Evolutionary conservation across 164 flowering plant species (phyloP).

Genomic region (Buxus sempervirens): DNA sequence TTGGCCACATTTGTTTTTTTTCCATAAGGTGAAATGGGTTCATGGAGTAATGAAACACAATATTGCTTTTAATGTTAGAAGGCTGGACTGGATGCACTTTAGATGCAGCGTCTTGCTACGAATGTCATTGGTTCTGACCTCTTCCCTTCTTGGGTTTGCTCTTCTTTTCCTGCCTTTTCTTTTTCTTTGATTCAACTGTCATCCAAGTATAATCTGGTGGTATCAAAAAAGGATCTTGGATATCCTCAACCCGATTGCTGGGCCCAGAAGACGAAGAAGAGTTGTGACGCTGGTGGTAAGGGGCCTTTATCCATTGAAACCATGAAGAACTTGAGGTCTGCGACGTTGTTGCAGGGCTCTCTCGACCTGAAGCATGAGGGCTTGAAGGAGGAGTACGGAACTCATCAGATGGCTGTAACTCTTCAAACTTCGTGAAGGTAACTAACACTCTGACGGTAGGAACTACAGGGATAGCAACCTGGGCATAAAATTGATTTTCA

Average conservation of each 20-base stretch:
- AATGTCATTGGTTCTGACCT: constrained; percentile 30
- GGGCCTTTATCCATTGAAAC: constrained; percentile 87
- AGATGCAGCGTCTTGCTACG: too few relatives aligned
- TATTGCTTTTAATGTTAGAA: background rate
- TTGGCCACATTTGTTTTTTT: background rate
- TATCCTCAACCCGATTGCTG: constrained; percentile 58
- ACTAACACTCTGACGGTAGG: constrained; percentile 91
- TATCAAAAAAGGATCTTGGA: constrained; percentile 75
- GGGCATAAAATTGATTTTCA: constrained; percentile 15
- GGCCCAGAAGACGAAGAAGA: constrained; percentile 41
- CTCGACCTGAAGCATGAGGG: constrained; percentile 43
- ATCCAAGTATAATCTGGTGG: constrained; percentile 83
- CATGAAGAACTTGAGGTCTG: constrained; percentile 64
- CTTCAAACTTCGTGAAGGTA: constrained; percentile 92
- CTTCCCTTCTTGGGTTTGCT: constrained; percentile 63
- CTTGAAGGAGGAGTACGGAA: constrained; percentile 93
- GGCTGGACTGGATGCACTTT: background rate
- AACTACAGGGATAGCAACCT: constrained; percentile 97
- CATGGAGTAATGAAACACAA: background rate
- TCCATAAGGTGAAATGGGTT: background rate
- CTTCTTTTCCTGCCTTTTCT: constrained; percentile 75
- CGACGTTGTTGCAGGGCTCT: constrained; percentile 36
- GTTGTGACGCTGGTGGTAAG: constrained; percentile 46
- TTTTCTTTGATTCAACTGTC: constrained; percentile 78
- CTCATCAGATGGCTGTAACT: constrained; percentile 78